Base-by-base conservation (phyloP, 2,329 filamentous ascomycete genomes). In the Stagonosporopsis vannaccii region DNA sequence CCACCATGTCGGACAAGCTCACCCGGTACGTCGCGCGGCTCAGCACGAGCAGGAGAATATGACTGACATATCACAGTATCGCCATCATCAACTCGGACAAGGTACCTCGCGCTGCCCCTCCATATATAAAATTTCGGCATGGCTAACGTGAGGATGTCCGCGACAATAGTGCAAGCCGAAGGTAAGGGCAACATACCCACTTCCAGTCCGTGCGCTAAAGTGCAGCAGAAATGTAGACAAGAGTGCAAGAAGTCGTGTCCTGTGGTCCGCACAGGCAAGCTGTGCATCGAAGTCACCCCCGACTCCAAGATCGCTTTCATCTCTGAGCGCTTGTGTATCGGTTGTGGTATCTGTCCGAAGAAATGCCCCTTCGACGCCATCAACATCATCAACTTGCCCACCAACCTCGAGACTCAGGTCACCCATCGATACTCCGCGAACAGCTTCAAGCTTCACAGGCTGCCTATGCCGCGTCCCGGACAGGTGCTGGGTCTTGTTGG, bases 311-410 rank as follows among this genome's bases (percentile, higher is more conserved):
- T 99, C 70, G 95, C 95, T 77, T 99, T 97, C 84, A 96, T 99
- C 73, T 98, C 94, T 65, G 95, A 99, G 79, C 87, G 87, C 63
- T 87, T 97, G 61, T 97, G 94, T 78, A 97, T 98, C 72, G 95
- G 95, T 79, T 99, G 96, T 76, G 96, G 95, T 88, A 99, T 99
- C 82, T 99, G 96, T 79, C 92, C 94, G 40, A 99, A 99, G 84
- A 98, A 98, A 80, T 99, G 95, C 79, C 95, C 95, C 15, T 99
- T 99, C 80, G 90, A 93, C 75, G 95, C 95, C 65, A 99, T 99
- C 81, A 96, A 94, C 78, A 99, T 99, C 79, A 99, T 99, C 92
- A 99, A 99, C 83, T 83, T 99, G 84, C 95, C 96, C 69, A 99
- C 95, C 77, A 99, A 99, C 81, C 90, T 99, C 79, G 95, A 99